Evolutionary conservation across 1,284 basidiomycete genomes (phyloP), one percentile per base, ranked within the genome.

Genomic region (Ustilago xerochloae): DNA sequence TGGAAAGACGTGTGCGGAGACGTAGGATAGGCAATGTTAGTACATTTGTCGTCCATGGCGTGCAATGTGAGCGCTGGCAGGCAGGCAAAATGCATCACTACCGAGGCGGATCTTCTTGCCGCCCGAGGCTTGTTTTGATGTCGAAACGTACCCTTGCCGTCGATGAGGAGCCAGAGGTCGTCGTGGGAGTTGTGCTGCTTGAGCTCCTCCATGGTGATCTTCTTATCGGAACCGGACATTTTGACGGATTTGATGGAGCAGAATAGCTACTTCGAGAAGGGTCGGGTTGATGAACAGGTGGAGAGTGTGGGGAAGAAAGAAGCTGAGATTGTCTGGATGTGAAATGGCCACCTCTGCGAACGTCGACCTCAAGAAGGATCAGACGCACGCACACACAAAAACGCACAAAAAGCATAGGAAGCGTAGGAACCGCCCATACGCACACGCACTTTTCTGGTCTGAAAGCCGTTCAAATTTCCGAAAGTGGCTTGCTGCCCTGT

Each of bases 111-210:
- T 6, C 26, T 29, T 32, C n/a, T 29, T 49, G n/a, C 28, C 24
- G 13, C 6, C 16, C n/a, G 38, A n/a, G 18, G 12, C n/a, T 24
- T 15, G n/a, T 24, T 6, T 12, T 24, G 16, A 4, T n/a, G 26
- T 39, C 20, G 13, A 15, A 26, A 72, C 75, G 36, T 59, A 82
- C 80, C 80, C 62, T 84, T 80, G 60, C 79, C 80, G 45, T 82
- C 73, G 56, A 84, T 79, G 63, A 83, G 71, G 52, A 84, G 77
- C 82, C 82, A 84, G 52, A 84, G 82, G 57, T 81, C 75, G 3
- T 80, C 74, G 52, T 81, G 70, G 35, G 63, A 57, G 58, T 65
- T 74, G 80, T 84, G 82, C 70, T 82, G 24, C 56, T 63, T 66
- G 55, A 84, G 70, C 76, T 84, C 60, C 45, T 78, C 80, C 70